Percentiles rank a stretch among this genome's conserved stretches.
Conservation (phyloP, 345 rosid species). For the Gossypium anomalum region DNA sequence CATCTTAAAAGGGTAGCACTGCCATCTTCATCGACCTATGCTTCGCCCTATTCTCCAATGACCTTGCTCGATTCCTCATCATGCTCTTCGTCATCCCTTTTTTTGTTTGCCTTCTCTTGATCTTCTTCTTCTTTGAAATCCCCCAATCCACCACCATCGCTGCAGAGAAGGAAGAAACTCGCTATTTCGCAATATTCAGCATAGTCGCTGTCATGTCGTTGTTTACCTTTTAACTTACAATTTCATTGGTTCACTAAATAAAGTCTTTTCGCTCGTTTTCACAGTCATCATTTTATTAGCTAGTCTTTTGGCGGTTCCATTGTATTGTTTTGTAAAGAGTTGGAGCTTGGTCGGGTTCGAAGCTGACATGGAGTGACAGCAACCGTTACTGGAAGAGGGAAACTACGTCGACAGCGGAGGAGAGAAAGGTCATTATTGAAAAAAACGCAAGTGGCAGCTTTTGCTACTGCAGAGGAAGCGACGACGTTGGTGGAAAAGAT, state of each 20-base stretch:
- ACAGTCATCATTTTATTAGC: slow-evolving; percentile 45
- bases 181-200: slow-evolving; percentile 59
- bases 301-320: slow-evolving; percentile 59
- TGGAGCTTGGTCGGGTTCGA: slow-evolving; percentile 25
- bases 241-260: slow-evolving; percentile 40
- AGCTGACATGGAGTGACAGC: slow-evolving; percentile 37
- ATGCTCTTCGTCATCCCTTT: slow-evolving; percentile 68
- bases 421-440: no score
- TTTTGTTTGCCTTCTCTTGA: slow-evolving; percentile 69
- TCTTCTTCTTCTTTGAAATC: slow-evolving; percentile 73
- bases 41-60: slow-evolving; percentile 64
- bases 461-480: no score
- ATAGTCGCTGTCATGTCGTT: slow-evolving; percentile 63
- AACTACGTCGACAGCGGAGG: neutral
- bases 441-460: no score
- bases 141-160: slow-evolving; percentile 43
- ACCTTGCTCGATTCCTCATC: slow-evolving; percentile 55
- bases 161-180: slow-evolving; percentile 54
- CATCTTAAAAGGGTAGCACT: slow-evolving; percentile 87
- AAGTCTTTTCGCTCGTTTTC: slow-evolving; percentile 36
- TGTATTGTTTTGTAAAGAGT: slow-evolving; percentile 35
- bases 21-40: slow-evolving; percentile 89
- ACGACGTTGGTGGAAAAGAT: no score
- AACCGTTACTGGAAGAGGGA: slow-evolving; percentile 46
- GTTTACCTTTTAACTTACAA: slow-evolving; percentile 66